Evolutionary conservation across 2,329 filamentous ascomycete genomes (phyloP).

Genomic region (Chrysoporthe deuterocubensis): DNA sequence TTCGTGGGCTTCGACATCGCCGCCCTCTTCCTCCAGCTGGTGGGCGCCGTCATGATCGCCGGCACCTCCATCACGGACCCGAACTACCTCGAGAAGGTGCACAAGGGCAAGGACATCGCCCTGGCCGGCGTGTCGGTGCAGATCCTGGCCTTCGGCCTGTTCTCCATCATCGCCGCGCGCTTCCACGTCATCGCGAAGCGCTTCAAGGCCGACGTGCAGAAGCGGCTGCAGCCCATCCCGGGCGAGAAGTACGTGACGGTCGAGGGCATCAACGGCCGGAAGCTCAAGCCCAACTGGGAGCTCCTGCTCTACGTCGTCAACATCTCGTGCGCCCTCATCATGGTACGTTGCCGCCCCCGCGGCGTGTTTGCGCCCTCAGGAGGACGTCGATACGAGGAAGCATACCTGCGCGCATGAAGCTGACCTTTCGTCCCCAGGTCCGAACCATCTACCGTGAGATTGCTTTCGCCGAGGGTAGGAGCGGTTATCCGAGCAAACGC

Average conservation of each 20-base stretch:
- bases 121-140: constrained; percentile 47
- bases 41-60: constrained; percentile 46
- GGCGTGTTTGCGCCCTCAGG: too few species aligned
- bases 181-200: constrained; percentile 51
- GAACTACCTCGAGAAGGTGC: constrained; percentile 38
- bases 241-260: constrained; percentile 40
- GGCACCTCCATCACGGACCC: constrained; percentile 38
- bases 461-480: constrained; percentile 32
- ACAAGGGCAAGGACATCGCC: constrained; percentile 44
- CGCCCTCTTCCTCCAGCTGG: constrained; percentile 44
- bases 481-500: constrained; percentile 32
- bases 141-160: constrained; percentile 50
- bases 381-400: background rate
- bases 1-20: constrained; percentile 47
- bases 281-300: constrained; percentile 40
- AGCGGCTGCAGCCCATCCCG: constrained; percentile 35
- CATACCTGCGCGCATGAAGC: background rate
- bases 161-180: constrained; percentile 48
- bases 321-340: constrained; percentile 36
- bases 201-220: constrained; percentile 38
- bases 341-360: constrained; percentile 32
- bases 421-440: constrained; percentile 29
- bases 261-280: constrained; percentile 29
- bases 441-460: constrained; percentile 23
- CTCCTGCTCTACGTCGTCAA: constrained; percentile 41